Conservation (phyloP, 495 filamentous ascomycete species). For the Poronia punctata region DNA sequence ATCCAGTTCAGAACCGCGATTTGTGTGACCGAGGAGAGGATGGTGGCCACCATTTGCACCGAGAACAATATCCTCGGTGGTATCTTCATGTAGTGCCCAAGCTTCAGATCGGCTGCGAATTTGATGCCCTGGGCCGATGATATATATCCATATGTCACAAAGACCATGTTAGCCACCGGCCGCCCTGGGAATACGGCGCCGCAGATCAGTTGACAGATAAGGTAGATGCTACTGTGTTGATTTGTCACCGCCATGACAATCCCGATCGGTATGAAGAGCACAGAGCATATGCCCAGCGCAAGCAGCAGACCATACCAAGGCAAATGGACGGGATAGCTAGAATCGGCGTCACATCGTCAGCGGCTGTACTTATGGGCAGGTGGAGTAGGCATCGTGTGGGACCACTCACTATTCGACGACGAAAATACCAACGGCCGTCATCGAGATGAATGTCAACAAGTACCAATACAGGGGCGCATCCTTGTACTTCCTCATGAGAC, state of each 20-base stretch:
- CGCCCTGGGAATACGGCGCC: slow-evolving; percentile 72
- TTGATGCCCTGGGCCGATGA: slow-evolving; percentile 78
- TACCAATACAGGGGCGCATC: slow-evolving; percentile 80
- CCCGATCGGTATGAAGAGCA: slow-evolving; percentile 73
- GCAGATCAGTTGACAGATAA: slow-evolving; percentile 76
- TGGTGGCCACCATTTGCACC: slow-evolving; percentile 74
- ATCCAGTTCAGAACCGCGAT: slow-evolving; percentile 85
- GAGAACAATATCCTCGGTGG: slow-evolving; percentile 72
- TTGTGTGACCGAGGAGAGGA: slow-evolving; percentile 72
- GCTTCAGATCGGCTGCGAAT: slow-evolving; percentile 79
- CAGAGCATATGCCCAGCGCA: slow-evolving; percentile 61
- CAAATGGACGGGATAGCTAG: slow-evolving; percentile 63
- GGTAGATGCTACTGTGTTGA: slow-evolving; percentile 71
- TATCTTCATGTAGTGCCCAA: slow-evolving; percentile 92
- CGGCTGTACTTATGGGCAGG: background rate
- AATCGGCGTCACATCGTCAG: slow-evolving; percentile 5
- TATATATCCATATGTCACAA: slow-evolving; percentile 79
- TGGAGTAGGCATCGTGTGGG: background rate
- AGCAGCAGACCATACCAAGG: slow-evolving; percentile 74
- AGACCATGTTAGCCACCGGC: slow-evolving; percentile 84
- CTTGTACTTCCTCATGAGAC: slow-evolving; percentile 65
- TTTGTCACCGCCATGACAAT: slow-evolving; percentile 85
- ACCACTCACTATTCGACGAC: slow-evolving; percentile 66
- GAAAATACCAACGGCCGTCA: slow-evolving; percentile 70
- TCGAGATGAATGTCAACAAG: slow-evolving; percentile 56